Evolutionary conservation across 2,329 filamentous ascomycete species (phyloP).

Genomic region (Elsinoe arachidis): DNA sequence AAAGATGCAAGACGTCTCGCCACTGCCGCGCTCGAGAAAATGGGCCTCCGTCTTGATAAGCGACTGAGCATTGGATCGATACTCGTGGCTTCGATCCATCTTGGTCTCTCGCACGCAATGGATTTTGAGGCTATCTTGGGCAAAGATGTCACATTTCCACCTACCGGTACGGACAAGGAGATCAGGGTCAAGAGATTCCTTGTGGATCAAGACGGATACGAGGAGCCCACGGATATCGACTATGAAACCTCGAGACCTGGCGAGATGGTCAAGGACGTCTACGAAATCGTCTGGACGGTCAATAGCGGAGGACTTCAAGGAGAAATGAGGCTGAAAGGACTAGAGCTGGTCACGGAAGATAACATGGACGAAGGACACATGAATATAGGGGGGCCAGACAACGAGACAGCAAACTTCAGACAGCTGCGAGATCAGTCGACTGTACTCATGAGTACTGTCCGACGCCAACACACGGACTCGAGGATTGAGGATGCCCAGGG

Average conservation of each 20-base stretch:
- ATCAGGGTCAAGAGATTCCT: slow-evolving; percentile 36
- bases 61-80: slow-evolving; percentile 31
- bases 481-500: background rate
- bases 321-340: slow-evolving; percentile 35
- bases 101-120: background rate
- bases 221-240: slow-evolving; percentile 22
- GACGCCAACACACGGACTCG: background rate
- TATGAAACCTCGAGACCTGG: slow-evolving; percentile 28
- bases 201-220: slow-evolving; percentile 32
- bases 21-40: slow-evolving; percentile 32
- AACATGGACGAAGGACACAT: background rate
- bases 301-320: slow-evolving; percentile 34
- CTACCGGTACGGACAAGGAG: slow-evolving; percentile 27
- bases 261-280: slow-evolving; percentile 29
- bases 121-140: slow-evolving; percentile 33
- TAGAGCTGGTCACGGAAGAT: slow-evolving; percentile 20
- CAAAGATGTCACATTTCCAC: slow-evolving; percentile 28
- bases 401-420: background rate
- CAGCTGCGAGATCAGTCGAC: background rate
- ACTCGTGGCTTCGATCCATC: background rate
- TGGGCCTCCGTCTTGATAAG: slow-evolving; percentile 30
- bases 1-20: slow-evolving; percentile 41
- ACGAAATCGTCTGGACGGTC: slow-evolving; percentile 37
- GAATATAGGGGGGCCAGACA: background rate
- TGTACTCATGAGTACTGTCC: background rate